Percentiles rank a stretch among this genome's conserved stretches.
Conservation (phyloP, 2,329 filamentous ascomycete species). For the Karstenula rhodostoma region DNA sequence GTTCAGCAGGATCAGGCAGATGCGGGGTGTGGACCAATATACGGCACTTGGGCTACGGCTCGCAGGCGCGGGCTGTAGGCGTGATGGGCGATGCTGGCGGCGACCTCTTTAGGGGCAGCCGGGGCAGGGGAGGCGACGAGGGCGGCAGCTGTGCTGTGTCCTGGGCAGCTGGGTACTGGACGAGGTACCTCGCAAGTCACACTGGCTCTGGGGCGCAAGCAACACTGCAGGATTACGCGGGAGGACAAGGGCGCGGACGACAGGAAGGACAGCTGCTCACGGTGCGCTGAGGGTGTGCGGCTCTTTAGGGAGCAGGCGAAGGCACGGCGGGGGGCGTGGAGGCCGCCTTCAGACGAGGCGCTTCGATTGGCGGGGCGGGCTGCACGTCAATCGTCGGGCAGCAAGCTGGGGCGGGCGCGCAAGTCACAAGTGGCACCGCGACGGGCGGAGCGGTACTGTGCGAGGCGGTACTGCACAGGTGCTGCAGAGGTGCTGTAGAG, state of each 20-base stretch:
- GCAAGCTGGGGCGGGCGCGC: constrained; percentile 31
- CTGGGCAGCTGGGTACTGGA: too few relatives aligned
- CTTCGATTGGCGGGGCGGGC: constrained; percentile 36
- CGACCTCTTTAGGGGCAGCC: constrained; percentile 36
- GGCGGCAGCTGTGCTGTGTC: constrained; percentile 24
- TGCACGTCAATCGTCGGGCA: constrained; percentile 47
- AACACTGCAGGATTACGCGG: constrained; percentile 29
- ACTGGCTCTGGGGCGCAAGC: constrained; percentile 25
- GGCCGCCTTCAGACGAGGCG: constrained; percentile 25
- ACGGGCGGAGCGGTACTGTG: neutral
- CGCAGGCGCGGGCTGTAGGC: constrained; percentile 33
- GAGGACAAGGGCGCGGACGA: constrained; percentile 29
- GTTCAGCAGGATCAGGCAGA: constrained; percentile 36
- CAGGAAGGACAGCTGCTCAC: constrained; percentile 30
- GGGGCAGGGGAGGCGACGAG: constrained; percentile 20
- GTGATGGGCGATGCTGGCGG: constrained; percentile 44
- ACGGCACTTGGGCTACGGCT: constrained; percentile 42
- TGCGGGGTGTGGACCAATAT: constrained; percentile 49
- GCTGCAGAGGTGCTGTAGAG: neutral
- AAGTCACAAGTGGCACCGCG: constrained; percentile 28
- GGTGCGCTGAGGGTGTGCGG: constrained; percentile 33
- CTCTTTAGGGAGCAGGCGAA: constrained; percentile 36
- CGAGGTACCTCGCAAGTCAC: constrained; percentile 34
- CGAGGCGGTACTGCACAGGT: neutral
- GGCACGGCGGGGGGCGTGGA: constrained; percentile 26